Evolutionary conservation across 169 alveolate species (phyloP), one percentile per base, ranked within the genome.

Genomic region (Plasmodium vivax): DNA sequence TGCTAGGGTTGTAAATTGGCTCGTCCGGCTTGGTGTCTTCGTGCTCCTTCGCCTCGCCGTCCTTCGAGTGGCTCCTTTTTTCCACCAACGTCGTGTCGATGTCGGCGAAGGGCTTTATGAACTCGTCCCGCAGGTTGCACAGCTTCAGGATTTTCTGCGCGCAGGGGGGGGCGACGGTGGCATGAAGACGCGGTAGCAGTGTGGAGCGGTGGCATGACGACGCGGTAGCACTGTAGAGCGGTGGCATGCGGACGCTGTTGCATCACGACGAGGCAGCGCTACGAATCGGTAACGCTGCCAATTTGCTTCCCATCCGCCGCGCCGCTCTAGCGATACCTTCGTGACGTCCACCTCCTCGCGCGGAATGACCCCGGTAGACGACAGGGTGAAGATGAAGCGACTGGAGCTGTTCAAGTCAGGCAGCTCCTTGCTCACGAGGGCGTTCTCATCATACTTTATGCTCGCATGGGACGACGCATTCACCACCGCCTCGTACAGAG

Each of bases 281-380:
- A 3, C 51, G 12, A 38, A 45, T 9, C n/a, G 56, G 2, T 45
- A 12, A 1, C 56, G n/a, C 10, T 45, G 56, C 56, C n/a, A n/a
- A n/a, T n/a, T n/a, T n/a, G n/a, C n/a, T n/a, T n/a, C n/a, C n/a
- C 56, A 9, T 45, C 12, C 2, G 56, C 16, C 6, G 56, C 4
- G 0, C n/a, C 56, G 12, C 56, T 14, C 5, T 14, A 14, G 58
- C 12, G 5, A 47, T 56, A 87, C 94, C 94, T 80, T 77, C 8
- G 94, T 36, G 45, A 87, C 94, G 19, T 87, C 90, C n/a, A 58
- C 34, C 23, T 87, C 90, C 68, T 87, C 94, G 38, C 73, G 27
- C 6, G 94, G 79, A 9, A 87, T 45, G 5, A 12, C 58, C 10
- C 88, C 88, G 3, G 94, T 77, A 16, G 94, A 87, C 8, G 88